Evolutionary conservation across 345 rosid genomes (phyloP), one percentile per base, ranked within the genome.

Genomic region (Linum usitatissimum): DNA sequence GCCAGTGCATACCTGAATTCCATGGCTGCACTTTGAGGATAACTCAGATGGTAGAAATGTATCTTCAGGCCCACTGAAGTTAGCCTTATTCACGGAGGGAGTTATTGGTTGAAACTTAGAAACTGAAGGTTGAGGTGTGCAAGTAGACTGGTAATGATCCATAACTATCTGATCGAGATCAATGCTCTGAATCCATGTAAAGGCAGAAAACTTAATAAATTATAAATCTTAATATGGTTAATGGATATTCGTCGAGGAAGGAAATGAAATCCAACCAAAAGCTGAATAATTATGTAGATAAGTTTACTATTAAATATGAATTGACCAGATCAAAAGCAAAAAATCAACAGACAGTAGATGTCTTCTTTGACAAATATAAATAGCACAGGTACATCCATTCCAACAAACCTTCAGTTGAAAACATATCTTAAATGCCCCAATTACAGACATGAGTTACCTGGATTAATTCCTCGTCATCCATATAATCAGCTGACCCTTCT

Each of bases 121-220:
- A 66, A 71, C 61, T 51, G 96, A 69, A 61, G 94, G 79, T 72
- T 79, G 91, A 53, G 97, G 95, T 9, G 96, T 90, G 73, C 75
- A 66, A 63, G 70, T 68, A 61, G 96, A 79, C 61, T 87, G 88
- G 78, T 84, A 86, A 78, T 89, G 98, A 68, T 87, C 87, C 80
- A 81, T 84, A 68, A 83, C 75, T 70, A 93, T 90, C 75, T 84
- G 97, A 76, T 93, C 97, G 65, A 93, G 81, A 66, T 90, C 99
- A 72, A 93, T 83, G 76, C 75, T 76, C 99, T 93, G 87, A 77
- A 65, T 65, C 60, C 70, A 76, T 62, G 38, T 34, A 53, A 30
- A 28, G 7, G 18, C 30, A 18, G 19, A 19, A 9, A 57, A 61
- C 28, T 17, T 28, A 55, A 68, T 19, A 45, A 66, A 58, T 53